Evolutionary conservation across 148 eudicot species (phyloP).

Genomic region (Fagopyrum esculentum): DNA sequence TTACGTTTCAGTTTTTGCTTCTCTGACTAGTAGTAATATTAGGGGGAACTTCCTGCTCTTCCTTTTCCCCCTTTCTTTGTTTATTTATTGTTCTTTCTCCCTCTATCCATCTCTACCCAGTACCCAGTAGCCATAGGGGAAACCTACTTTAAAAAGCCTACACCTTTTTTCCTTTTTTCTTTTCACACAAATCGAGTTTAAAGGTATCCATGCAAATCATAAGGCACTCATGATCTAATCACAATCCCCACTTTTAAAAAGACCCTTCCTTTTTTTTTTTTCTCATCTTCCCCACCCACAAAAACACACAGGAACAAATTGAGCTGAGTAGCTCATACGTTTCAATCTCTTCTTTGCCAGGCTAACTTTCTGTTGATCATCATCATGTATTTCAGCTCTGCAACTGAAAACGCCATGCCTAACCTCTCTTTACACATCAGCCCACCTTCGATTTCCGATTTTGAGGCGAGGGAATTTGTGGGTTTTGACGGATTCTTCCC

Average conservation of each 20-base stretch:
- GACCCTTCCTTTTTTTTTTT: slow-evolving; percentile 6
- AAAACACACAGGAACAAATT: neutral
- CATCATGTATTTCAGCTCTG: slow-evolving; percentile 2
- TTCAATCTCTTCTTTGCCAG: neutral
- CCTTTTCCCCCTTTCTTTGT: slow-evolving; percentile 9
- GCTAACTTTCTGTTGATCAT: no score
- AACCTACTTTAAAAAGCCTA: slow-evolving; percentile 23
- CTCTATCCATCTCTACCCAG: neutral
- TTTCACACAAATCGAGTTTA: slow-evolving; percentile 14
- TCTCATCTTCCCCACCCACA: neutral
- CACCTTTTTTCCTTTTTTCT: slow-evolving; percentile 14
- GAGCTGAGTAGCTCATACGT: no score
- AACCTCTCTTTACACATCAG: slow-evolving; percentile 77
- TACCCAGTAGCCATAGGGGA: slow-evolving; percentile 13
- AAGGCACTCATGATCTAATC: slow-evolving; percentile 78
- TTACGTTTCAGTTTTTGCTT: slow-evolving; percentile 1
- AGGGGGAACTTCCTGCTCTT: neutral
- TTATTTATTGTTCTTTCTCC: slow-evolving; percentile 5
- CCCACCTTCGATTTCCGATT: slow-evolving; percentile 33
- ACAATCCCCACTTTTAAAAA: slow-evolving; percentile 11
- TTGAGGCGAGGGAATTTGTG: slow-evolving; percentile 13
- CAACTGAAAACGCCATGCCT: slow-evolving; percentile 20
- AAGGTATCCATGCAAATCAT: slow-evolving; percentile 63
- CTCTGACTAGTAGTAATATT: slow-evolving; percentile 6
- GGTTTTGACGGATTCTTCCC: slow-evolving; percentile 15